Base-by-base conservation (phyloP, 2,329 filamentous ascomycete genomes). In the Lizonia empirigonia region DNA sequence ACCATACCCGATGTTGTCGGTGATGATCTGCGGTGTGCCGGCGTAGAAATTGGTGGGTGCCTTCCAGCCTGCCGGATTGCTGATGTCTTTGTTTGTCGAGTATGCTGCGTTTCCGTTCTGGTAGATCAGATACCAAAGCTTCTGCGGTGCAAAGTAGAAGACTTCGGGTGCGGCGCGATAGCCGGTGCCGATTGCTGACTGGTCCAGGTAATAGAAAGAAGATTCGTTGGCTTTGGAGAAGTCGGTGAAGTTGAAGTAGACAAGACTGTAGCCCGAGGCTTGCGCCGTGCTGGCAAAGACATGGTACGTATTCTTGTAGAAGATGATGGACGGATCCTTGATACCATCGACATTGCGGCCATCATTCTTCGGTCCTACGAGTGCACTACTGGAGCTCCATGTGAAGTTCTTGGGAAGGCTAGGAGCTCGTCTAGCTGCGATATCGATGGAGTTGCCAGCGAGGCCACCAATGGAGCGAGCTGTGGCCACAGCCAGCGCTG, bases 21-120 rank as follows among this genome's bases (percentile, higher is more conserved):
- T 51, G 44, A 76, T 71, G 32, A 69, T 68, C 7, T 50, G 44
- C 0, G 75, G 74, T 7, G 59, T 68, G 23, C 61, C 60, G 13
- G 58, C 41, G 51, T 72, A 77, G 57, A 77, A 76, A 12, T 57
- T 67, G 42, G 67, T 59, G 1, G 71, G 70, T 0, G 71, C 72
- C 5, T 60, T 74, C 75, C 75, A 77, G 2, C 74, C 74, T 7
- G 59, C 50, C 1, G 74, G 74, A 51, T 77, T 65, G 59, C 53
- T 65, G 52, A 77, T 76, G 50, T 77, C 67, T 2, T 53, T 41
- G 56, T 77, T 77, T 46, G 74, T 77, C 15, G 72, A 75, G 60
- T 76, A 76, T 5, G 75, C 75, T 5, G 75, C 74, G 44, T 77
- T 77, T 50, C 65, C 71, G 56, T 76, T 74, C 53, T 77, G 73